Base-by-base conservation (phyloP, 1,284 basidiomycete genomes). In the Tilletia indica region DNA sequence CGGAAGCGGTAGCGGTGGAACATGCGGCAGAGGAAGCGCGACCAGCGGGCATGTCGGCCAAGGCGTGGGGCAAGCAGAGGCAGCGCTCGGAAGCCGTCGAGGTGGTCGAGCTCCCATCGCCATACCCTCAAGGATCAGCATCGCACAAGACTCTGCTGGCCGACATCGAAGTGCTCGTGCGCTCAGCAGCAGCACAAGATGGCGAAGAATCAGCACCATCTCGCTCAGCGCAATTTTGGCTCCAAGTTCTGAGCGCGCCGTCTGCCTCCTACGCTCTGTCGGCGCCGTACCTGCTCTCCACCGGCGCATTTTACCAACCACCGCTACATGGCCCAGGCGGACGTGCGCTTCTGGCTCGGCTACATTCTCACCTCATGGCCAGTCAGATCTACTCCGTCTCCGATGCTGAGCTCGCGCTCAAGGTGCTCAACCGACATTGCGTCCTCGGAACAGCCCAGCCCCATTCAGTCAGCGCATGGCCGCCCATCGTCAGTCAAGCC, bases 11-110 rank as follows among this genome's bases (percentile, higher is more conserved):
- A 14, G 42, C 42, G 6, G 42, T 14, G 6, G 42, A 8, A 1
- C 42, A 45, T 1, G 14, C 9, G 9, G 42, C 42, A 14, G 14
- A 14, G 42, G 42, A 45, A 45, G 42, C 51, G 51, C 51, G 19
- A 8, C 19, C 51, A 19, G 51, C 58, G 58, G 34, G 19, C 2
- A 34, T 64, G 34, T 64, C 61, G 16, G 34, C 12, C 36, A 64
- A 64, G 34, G 61, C 61, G 36, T 34, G 36, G 34, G 61, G 61
- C 9, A 64, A 64, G 36, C 61, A 64, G 36, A 11, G 61, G 21
- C 61, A 64, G 61, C 42, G 42, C 9, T 45, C 42, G 42, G 42
- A 45, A 45, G 42, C 42, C 9, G 42, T 14, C 9, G 9, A 8
- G 42, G 42, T 14, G 42, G 34, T 64, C 3, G 58, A 63, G 21